phyloP scores from a whole-genome alignment of 2,329 filamentous ascomycete species.

The Bipolaris oryzae region DNA sequence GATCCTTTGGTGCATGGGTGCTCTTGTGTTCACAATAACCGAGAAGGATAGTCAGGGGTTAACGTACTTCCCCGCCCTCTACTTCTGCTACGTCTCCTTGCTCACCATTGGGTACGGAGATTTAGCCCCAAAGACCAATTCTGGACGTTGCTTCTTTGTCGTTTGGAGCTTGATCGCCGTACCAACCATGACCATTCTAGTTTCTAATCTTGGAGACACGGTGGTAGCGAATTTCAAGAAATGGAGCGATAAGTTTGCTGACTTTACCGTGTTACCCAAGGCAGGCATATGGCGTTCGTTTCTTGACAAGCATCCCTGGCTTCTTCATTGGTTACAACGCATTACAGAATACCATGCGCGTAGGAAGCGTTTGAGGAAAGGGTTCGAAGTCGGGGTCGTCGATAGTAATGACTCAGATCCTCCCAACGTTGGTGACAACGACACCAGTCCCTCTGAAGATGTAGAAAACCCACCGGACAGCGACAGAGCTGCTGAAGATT shows the following conservation, averaged over 20 bases:
- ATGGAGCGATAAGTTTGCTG: constrained; percentile 65
- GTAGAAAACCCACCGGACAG: constrained; percentile 16
- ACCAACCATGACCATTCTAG: constrained; percentile 83
- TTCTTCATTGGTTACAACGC: constrained; percentile 45
- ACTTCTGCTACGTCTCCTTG: constrained; percentile 84
- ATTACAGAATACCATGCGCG: constrained; percentile 45
- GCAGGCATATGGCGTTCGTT: constrained; percentile 59
- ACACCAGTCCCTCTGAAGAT: constrained; percentile 7
- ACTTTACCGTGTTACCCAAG: constrained; percentile 70
- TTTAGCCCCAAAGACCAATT: constrained; percentile 74
- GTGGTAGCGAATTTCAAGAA: constrained; percentile 71
- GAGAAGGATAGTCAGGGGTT: constrained; percentile 62
- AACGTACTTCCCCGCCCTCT: constrained; percentile 80
- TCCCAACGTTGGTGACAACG: constrained; percentile 23
- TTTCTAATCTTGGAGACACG: constrained; percentile 70
- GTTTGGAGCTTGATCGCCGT: constrained; percentile 87
- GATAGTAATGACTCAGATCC: constrained; percentile 23
- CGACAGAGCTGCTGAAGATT: constrained; percentile 18
- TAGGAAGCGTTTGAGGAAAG: constrained; percentile 53
- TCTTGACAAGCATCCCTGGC: constrained; percentile 55
- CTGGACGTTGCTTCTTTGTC: constrained; percentile 86
- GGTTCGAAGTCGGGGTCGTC: constrained; percentile 54
- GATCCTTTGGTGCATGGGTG: constrained; percentile 80
- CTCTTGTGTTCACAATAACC: constrained; percentile 72
- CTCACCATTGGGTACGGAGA: constrained; percentile 91